A percentile compares a stretch with the other conserved stretches of the same genome.
Conservation (phyloP, 768 basidiomycete genomes). For the Calvatia gigantea region DNA sequence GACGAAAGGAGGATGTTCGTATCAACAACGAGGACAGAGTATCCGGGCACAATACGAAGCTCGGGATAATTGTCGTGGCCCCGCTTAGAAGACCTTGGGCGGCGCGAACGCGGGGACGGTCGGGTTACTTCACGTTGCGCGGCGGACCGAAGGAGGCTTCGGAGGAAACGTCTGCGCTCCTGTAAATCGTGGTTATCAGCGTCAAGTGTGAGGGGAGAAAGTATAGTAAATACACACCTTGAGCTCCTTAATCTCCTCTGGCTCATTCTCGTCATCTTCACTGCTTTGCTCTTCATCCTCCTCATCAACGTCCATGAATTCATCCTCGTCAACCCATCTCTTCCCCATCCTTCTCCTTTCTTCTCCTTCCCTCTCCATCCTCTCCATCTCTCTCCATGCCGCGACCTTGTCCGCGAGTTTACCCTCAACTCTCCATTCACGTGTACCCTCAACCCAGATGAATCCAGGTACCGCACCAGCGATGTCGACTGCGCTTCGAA, state of each 20-base stretch:
- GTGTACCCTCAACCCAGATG: conserved; percentile 54
- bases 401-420: conserved; percentile 64
- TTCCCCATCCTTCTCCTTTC: conserved; percentile 59
- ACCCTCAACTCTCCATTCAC: conserved; percentile 64
- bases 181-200: conserved; percentile 26
- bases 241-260: conserved; percentile 71
- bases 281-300: conserved; percentile 46
- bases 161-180: conserved; percentile 75
- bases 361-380: conserved; percentile 63
- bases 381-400: conserved; percentile 68
- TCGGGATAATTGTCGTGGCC: conserved; percentile 31
- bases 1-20: conserved; percentile 93
- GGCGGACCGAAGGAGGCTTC: conserved; percentile 55
- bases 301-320: conserved; percentile 67
- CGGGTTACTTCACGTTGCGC: conserved; percentile 30
- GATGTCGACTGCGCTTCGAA: conserved; percentile 66
- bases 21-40: conserved; percentile 88
- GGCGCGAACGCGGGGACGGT: conserved; percentile 23
- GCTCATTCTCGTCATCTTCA: conserved; percentile 63
- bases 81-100: conserved; percentile 24
- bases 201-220: conserved; percentile 8
- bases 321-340: conserved; percentile 58
- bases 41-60: conserved; percentile 72
- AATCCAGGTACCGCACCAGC: conserved; percentile 75
- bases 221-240: conserved; percentile 50